Evolutionary conservation across 163 green algal genomes (phyloP), one percentile per base, ranked within the genome.

Genomic region (Chloromonas sp.): DNA sequence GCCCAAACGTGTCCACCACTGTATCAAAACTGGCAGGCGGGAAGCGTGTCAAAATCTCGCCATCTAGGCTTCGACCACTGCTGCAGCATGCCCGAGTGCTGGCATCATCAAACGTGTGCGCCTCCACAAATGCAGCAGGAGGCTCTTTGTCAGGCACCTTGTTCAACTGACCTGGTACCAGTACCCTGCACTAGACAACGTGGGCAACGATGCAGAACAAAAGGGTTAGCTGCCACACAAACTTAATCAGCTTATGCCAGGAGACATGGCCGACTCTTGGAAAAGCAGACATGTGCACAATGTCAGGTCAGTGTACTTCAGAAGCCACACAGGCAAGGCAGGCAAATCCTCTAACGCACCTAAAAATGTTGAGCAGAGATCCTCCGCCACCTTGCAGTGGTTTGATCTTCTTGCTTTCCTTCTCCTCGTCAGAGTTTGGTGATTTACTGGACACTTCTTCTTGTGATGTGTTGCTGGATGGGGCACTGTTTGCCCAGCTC

Each of bases 1-100:
- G 91, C 1, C 95, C 95, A 90, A 97, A 97, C 0, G 94, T 97
- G 86, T 98, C 95, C 14, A 98, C 91, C 0, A 98, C 91, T 0
- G 89, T 92, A 83, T 98, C 95, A 90, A 96, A 98, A 61, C 70
- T 92, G 36, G 60, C 71, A 1, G 86, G 82, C 1, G 83, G 80
- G 81, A 95, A 96, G 0, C 70, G 80, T 11, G 5, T 2, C 71
- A 79, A 58, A 2, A 2, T 11, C 13, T 79, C 13, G 13, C 71
- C 71, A 36, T 36, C 71, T 2, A 59, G 71, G 71, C 71, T 59
- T 2, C 5, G 2, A 2, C 71, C 71, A 11, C 2, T 14, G 13
- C 71, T 14, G 71, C 71, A 79, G 71, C 71, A 79, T 79, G 71
- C 71, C 13, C 13, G 13, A 79, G 71, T 79, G 13, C 13, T 14